Conservation (phyloP, 2,329 filamentous ascomycete species). For the Leptodontidium sp. region DNA sequence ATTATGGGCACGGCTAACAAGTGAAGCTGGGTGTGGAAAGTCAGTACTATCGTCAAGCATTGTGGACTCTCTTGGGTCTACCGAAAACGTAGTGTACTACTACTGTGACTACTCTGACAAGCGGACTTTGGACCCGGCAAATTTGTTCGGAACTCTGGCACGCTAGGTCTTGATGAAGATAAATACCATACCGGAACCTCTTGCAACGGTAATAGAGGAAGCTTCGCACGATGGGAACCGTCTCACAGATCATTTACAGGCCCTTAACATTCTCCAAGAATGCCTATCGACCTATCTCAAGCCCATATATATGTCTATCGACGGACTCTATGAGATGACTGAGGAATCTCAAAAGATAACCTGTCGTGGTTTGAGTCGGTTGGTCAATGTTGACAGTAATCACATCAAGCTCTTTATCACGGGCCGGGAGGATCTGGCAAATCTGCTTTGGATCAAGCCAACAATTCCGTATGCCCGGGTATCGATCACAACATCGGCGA, state of each 20-base stretch:
- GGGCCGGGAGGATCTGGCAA: slow-evolving; percentile 23
- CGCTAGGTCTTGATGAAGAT: slow-evolving; percentile 21
- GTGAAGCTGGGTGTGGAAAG: slow-evolving; percentile 34
- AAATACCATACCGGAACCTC: slow-evolving; percentile 21
- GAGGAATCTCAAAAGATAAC: slow-evolving; percentile 23
- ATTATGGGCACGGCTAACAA: slow-evolving; percentile 2
- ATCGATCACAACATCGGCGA: slow-evolving; percentile 14
- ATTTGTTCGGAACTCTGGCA: slow-evolving; percentile 29
- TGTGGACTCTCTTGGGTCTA: slow-evolving; percentile 23
- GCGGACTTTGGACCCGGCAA: slow-evolving; percentile 28
- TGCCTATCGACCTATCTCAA: neutral
- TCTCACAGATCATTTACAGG: slow-evolving; percentile 7
- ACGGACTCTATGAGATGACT: slow-evolving; percentile 30
- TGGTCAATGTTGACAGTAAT: neutral
- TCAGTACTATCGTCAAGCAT: slow-evolving; percentile 30
- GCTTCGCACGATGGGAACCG: slow-evolving; percentile 22
- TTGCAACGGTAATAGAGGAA: slow-evolving; percentile 18
- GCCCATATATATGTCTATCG: slow-evolving; percentile 23
- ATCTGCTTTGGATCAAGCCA: slow-evolving; percentile 4
- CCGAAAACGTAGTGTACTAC: slow-evolving; percentile 15
- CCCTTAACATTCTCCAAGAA: slow-evolving; percentile 18
- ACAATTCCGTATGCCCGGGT: neutral
- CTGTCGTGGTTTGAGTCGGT: slow-evolving; percentile 5
- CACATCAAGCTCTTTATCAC: slow-evolving; percentile 26
- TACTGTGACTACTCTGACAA: slow-evolving; percentile 37